These are phyloP conservation scores for Candida tibetensis DNA, from an alignment of 805 yeast species.

Conservation along the genomic window DNA sequence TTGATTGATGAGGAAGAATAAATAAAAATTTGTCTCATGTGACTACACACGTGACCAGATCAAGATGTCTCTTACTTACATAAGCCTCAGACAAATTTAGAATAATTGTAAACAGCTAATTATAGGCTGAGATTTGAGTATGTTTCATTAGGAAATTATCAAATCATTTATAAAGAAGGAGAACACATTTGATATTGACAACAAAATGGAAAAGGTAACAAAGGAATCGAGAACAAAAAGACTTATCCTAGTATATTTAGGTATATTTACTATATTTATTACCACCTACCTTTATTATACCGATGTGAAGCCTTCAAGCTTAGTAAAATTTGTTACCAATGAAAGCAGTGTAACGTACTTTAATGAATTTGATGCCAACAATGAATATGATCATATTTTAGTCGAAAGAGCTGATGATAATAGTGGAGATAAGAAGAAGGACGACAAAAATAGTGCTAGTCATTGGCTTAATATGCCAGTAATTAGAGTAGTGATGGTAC, in stretches of 20 bases:
- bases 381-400: not conserved
- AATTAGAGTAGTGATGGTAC: constrained; percentile 32
- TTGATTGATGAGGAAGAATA: not conserved
- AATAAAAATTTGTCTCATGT: not conserved
- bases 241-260: not conserved
- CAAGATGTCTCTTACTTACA: not conserved
- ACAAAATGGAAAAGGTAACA: not conserved
- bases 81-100: not conserved
- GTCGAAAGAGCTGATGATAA: constrained; percentile 1
- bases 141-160: too few relatives aligned
- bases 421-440: constrained; percentile 1
- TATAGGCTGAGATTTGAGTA: too few relatives aligned
- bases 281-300: not conserved
- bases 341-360: not conserved
- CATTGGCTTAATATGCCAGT: constrained; percentile 22
- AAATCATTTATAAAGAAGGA: too few relatives aligned
- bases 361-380: not conserved
- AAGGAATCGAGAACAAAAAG: not conserved
- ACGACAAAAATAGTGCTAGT: not conserved
- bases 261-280: too few relatives aligned
- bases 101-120: not conserved
- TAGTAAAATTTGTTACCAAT: not conserved
- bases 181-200: too few relatives aligned
- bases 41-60: too few relatives aligned
- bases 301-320: not conserved